These are phyloP conservation scores for Mycosarcoma maydis DNA, from an alignment of 1,284 basidiomycete genomes.

Conservation along the genomic window DNA sequence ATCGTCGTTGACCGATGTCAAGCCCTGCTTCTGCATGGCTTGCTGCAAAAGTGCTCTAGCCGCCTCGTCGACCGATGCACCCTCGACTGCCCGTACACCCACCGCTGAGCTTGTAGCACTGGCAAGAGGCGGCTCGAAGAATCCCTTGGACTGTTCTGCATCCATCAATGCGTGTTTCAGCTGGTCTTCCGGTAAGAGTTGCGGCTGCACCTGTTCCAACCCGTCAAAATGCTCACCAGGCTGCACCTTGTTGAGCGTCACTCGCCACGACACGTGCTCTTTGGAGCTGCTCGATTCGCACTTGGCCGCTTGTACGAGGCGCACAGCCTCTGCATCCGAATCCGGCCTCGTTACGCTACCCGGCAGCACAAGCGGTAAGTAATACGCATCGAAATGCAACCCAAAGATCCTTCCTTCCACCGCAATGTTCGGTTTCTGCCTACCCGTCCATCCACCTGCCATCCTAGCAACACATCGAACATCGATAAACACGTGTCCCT, in stretches of 20 bases:
- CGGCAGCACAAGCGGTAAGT: slow-evolving; percentile 38
- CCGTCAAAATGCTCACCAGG: slow-evolving; percentile 23
- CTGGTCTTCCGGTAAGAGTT: slow-evolving; percentile 37
- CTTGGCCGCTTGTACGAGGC: neutral
- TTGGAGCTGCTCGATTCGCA: neutral
- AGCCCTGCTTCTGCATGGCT: slow-evolving; percentile 22
- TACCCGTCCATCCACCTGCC: too few relatives aligned
- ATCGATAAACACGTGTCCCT: slow-evolving; percentile 18
- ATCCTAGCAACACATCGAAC: too few relatives aligned
- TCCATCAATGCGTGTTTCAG: slow-evolving; percentile 31
- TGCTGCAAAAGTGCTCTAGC: slow-evolving; percentile 28
- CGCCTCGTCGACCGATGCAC: slow-evolving; percentile 12
- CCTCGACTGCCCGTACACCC: neutral
- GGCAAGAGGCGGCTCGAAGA: slow-evolving; percentile 14
- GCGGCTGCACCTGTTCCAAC: slow-evolving; percentile 27
- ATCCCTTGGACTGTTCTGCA: slow-evolving; percentile 29
- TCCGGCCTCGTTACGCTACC: slow-evolving; percentile 5
- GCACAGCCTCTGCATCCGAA: neutral
- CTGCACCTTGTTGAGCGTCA: slow-evolving; percentile 22
- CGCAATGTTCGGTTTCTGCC: slow-evolving; percentile 25
- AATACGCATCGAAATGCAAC: slow-evolving; percentile 31
- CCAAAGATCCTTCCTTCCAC: slow-evolving; percentile 44
- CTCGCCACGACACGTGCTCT: neutral
- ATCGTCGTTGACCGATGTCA: slow-evolving; percentile 29
- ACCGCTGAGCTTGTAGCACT: neutral